A percentile compares a stretch with the other conserved stretches of the same genome.
These are phyloP conservation scores for Lentinula aciculospora DNA, from an alignment of 768 basidiomycete genomes.

Conservation along the genomic window DNA sequence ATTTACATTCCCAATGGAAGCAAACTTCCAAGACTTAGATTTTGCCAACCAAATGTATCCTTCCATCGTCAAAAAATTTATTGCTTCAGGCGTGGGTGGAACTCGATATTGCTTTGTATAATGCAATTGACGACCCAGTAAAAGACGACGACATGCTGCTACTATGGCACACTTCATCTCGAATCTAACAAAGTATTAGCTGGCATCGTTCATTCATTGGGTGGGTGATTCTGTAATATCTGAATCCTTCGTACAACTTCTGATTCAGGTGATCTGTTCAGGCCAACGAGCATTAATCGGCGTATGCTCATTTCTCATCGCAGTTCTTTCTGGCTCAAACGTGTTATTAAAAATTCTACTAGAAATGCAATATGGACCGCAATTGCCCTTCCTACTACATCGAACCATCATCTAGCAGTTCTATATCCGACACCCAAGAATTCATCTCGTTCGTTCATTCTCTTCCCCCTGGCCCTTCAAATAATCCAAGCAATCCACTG, in stretches of 20 bases:
- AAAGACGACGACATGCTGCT: constrained; percentile 92
- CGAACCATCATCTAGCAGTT: constrained; percentile 54
- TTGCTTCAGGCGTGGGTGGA: constrained; percentile 68
- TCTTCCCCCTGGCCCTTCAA: constrained; percentile 30
- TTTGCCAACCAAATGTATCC: constrained; percentile 71
- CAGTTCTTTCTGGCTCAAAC: neutral
- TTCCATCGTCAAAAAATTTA: constrained; percentile 62
- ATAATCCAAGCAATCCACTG: constrained; percentile 37
- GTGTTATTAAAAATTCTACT: neutral
- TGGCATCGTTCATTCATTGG: constrained; percentile 59
- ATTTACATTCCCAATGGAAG: constrained; percentile 86
- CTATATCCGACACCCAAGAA: constrained; percentile 54
- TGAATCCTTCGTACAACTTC: neutral
- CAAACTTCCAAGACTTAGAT: constrained; percentile 58
- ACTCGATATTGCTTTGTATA: constrained; percentile 7
- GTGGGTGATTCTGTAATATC: constrained; percentile 25
- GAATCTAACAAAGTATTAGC: constrained; percentile 80
- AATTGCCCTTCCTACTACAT: constrained; percentile 64
- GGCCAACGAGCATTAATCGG: constrained; percentile 86
- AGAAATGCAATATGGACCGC: constrained; percentile 92
- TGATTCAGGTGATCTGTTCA: constrained; percentile 14
- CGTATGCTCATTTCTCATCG: constrained; percentile 36
- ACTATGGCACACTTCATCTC: constrained; percentile 80
- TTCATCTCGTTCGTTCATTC: constrained; percentile 68
- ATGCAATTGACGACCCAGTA: neutral